A percentile compares a stretch with the other conserved stretches of the same genome.
Conservation (phyloP, 2,329 filamentous ascomycete species). For the Arthrobotrys sinensis region DNA sequence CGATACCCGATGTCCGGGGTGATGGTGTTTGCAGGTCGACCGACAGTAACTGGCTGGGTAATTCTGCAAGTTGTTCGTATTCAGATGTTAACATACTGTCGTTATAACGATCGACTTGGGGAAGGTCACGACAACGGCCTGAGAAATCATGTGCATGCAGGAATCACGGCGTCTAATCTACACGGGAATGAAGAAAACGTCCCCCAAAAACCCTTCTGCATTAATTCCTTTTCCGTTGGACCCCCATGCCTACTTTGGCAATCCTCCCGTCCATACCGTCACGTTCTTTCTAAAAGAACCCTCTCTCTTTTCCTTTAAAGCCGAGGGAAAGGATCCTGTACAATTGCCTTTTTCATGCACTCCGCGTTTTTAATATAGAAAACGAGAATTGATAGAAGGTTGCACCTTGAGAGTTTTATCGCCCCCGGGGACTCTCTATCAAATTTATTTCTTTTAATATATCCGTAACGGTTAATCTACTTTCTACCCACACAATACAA, state of each 20-base stretch:
- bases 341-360: constrained; percentile 23
- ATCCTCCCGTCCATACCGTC: constrained; percentile 22
- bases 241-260: constrained; percentile 27
- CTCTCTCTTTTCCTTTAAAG: neutral
- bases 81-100: constrained; percentile 3
- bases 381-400: constrained; percentile 1
- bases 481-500: constrained; percentile 20
- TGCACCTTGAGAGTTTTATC: constrained; percentile 22
- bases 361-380: constrained; percentile 42
- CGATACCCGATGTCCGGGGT: neutral
- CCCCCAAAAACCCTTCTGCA: neutral
- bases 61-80: constrained; percentile 20
- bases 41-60: neutral
- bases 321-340: constrained; percentile 5
- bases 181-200: neutral
- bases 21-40: too few species aligned
- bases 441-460: constrained; percentile 43
- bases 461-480: constrained; percentile 38
- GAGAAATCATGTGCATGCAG: constrained; percentile 24
- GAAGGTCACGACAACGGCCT: constrained; percentile 3
- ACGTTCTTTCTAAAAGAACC: neutral
- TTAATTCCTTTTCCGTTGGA: constrained; percentile 6
- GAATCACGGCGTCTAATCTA: constrained; percentile 12
- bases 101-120: constrained; percentile 11
- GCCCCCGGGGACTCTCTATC: constrained; percentile 5